Conservation (phyloP, 768 basidiomycete genomes). For the Mycena filopes region DNA sequence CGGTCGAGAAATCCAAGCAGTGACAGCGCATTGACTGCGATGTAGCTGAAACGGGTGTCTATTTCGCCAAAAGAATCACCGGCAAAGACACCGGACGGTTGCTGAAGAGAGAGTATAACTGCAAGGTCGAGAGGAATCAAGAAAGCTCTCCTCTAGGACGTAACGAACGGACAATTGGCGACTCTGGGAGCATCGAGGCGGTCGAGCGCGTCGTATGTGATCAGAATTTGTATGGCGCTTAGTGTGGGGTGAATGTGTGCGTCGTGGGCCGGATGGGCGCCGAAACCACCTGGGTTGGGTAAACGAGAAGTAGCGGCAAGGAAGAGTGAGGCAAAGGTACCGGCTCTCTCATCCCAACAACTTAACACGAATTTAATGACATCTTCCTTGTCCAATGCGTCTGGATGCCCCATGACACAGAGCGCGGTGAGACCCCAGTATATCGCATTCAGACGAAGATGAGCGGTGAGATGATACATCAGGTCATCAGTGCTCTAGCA, state of each 20-base stretch:
- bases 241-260: slow-evolving; percentile 88
- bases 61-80: slow-evolving; percentile 93
- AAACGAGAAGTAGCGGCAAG: slow-evolving; percentile 10
- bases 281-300: slow-evolving; percentile 78
- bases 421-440: slow-evolving; percentile 97
- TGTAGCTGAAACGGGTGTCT: slow-evolving; percentile 92
- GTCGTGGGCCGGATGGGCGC: slow-evolving; percentile 93
- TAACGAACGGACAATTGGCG: slow-evolving; percentile 65
- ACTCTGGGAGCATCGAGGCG: slow-evolving; percentile 76
- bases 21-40: slow-evolving; percentile 84
- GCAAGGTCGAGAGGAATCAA: slow-evolving; percentile 6
- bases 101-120: slow-evolving; percentile 90
- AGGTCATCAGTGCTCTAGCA: slow-evolving; percentile 84
- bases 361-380: slow-evolving; percentile 91
- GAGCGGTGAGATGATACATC: slow-evolving; percentile 89
- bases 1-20: slow-evolving; percentile 80
- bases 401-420: slow-evolving; percentile 78
- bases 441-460: slow-evolving; percentile 93
- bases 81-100: slow-evolving; percentile 87
- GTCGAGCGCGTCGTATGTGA: slow-evolving; percentile 85
- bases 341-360: slow-evolving; percentile 95
- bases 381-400: slow-evolving; percentile 84
- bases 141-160: background rate
- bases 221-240: slow-evolving; percentile 92
- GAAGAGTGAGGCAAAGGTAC: slow-evolving; percentile 47